Conservation (phyloP, 106 monocot genomes). For the Allium cepa region DNA sequence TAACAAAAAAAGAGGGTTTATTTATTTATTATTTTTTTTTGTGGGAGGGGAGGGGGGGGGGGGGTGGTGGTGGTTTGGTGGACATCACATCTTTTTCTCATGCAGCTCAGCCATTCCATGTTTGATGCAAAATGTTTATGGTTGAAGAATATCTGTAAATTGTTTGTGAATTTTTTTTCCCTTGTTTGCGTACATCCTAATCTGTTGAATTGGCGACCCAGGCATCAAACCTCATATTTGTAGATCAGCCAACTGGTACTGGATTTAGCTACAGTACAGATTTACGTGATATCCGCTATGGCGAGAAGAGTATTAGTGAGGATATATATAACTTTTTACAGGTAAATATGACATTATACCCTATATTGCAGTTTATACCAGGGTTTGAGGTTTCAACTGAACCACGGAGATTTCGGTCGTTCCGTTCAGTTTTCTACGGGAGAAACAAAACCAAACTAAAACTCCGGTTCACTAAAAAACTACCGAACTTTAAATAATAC, state of each 20-base stretch:
- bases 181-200: neutral
- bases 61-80: no score
- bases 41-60: no score
- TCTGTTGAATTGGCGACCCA: conserved; percentile 8
- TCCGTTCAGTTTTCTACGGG: neutral
- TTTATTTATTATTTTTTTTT: no score
- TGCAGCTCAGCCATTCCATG: neutral
- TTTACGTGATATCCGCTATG: conserved; percentile 33
- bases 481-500: no score
- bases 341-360: conserved; percentile 6
- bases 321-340: conserved; percentile 49
- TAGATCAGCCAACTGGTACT: conserved; percentile 50
- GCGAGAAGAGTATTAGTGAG: conserved; percentile 36
- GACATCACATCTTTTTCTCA: no score
- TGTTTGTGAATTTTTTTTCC: neutral
- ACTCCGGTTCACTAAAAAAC: no score
- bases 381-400: no score
- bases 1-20: no score
- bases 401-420: neutral
- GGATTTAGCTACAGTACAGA: conserved; percentile 49
- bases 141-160: neutral
- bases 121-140: neutral
- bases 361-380: no score
- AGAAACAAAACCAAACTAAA: no score
- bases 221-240: conserved; percentile 45